phyloP scores from a whole-genome alignment of 179 eudicot species.

The Spinacia oleracea region DNA sequence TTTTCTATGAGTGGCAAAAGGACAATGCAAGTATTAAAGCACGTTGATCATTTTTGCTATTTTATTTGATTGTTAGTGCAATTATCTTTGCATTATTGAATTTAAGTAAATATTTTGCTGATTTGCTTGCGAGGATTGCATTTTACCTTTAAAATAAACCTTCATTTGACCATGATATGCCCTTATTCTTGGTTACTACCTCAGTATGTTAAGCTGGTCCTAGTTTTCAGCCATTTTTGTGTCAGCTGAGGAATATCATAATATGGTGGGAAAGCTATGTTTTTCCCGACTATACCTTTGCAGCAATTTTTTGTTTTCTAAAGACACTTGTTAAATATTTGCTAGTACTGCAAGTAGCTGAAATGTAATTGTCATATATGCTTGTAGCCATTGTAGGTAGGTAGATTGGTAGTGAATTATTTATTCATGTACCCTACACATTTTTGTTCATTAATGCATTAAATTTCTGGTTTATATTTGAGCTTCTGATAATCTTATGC shows the following conservation, averaged over 20 bases:
- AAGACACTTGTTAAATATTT: background rate
- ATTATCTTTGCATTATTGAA: background rate
- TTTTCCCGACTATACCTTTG: background rate
- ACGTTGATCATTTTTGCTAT: background rate
- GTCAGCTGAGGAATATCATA: background rate
- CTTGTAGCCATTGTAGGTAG: background rate
- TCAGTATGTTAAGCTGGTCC: background rate
- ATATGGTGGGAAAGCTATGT: background rate
- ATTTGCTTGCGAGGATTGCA: background rate
- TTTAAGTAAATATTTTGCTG: background rate
- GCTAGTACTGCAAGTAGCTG: slow-evolving; percentile 8
- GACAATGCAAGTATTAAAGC: background rate
- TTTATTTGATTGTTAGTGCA: background rate
- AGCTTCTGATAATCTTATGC: slow-evolving; percentile 6
- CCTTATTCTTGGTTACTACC: background rate
- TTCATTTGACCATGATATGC: background rate
- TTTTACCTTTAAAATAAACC: background rate
- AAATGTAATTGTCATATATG: background rate
- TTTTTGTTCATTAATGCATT: background rate
- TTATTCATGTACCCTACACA: background rate
- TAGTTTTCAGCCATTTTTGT: background rate
- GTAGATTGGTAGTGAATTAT: background rate
- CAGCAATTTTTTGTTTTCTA: background rate
- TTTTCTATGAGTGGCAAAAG: background rate
- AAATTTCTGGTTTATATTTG: slow-evolving; percentile 3